Percentiles rank a stretch among this genome's conserved stretches.
These are phyloP conservation scores for Coniochaeta sp. DNA, from an alignment of 2,329 filamentous ascomycete species.

Conservation along the genomic window DNA sequence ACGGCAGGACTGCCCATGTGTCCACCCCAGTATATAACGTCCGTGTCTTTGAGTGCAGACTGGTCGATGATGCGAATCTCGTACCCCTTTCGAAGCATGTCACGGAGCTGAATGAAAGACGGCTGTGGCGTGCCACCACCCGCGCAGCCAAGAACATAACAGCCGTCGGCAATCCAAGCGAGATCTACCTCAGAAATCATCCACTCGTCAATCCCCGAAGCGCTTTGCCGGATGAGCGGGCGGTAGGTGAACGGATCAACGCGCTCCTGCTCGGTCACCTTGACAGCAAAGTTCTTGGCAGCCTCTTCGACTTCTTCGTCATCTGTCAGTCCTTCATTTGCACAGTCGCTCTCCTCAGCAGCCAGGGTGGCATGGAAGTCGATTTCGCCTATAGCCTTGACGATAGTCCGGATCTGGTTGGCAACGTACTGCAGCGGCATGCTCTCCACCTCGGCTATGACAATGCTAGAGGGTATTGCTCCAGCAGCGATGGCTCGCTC, in stretches of 20 bases:
- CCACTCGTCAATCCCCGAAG: slow-evolving; percentile 33
- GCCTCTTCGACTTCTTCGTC: slow-evolving; percentile 10
- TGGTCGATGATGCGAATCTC: slow-evolving; percentile 29
- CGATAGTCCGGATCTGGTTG: slow-evolving; percentile 24
- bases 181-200: slow-evolving; percentile 35
- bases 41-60: slow-evolving; percentile 31
- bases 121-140: slow-evolving; percentile 33
- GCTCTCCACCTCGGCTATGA: slow-evolving; percentile 33
- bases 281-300: slow-evolving; percentile 28
- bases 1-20: slow-evolving; percentile 29
- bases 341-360: slow-evolving; percentile 18
- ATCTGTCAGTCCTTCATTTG: slow-evolving; percentile 8
- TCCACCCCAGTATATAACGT: slow-evolving; percentile 34
- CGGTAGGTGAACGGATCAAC: slow-evolving; percentile 22
- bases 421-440: slow-evolving; percentile 26
- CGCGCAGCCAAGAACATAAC: slow-evolving; percentile 38
- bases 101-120: slow-evolving; percentile 26
- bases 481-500: slow-evolving; percentile 10
- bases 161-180: slow-evolving; percentile 35
- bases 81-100: slow-evolving; percentile 31
- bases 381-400: slow-evolving; percentile 30
- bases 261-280: slow-evolving; percentile 16
- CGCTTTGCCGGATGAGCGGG: slow-evolving; percentile 20
- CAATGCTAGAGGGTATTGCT: slow-evolving; percentile 18
- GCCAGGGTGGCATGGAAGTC: slow-evolving; percentile 12